These are phyloP conservation scores for Lenwebbia sp. DNA, from an alignment of 345 rosid species.

Conservation along the genomic window DNA sequence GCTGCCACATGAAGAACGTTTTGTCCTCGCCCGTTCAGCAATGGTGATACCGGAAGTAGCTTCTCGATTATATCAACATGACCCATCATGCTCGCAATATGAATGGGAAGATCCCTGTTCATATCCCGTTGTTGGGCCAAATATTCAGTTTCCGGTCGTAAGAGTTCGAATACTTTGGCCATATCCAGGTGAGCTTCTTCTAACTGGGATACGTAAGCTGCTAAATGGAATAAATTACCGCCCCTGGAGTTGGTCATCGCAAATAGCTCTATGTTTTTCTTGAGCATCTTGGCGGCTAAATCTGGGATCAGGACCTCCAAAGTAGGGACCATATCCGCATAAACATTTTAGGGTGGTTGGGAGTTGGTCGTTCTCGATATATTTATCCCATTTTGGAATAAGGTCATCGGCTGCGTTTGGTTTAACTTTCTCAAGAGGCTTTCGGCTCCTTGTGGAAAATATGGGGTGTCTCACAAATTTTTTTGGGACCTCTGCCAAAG, in stretches of 20 bases:
- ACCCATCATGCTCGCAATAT: neutral
- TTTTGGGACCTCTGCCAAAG: no score
- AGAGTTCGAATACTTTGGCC: neutral
- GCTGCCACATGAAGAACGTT: neutral
- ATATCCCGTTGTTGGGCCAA: neutral
- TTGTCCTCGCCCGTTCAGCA: accelerated
- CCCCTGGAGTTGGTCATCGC: neutral
- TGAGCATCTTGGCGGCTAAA: neutral
- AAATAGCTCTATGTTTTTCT: neutral
- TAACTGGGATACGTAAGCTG: no score
- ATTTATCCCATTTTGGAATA: neutral
- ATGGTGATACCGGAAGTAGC: neutral
- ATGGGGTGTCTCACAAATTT: no score
- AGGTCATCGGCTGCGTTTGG: neutral
- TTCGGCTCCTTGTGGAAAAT: no score
- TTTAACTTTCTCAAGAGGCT: no score
- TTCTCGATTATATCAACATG: neutral
- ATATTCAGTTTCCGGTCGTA: neutral
- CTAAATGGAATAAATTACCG: neutral
- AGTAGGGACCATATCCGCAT: neutral
- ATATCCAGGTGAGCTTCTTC: no score
- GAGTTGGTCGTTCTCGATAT: neutral
- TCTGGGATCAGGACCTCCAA: neutral
- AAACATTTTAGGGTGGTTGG: neutral
- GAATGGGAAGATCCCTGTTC: neutral